These are phyloP conservation scores for Pisolithus tinctorius DNA, from an alignment of 768 basidiomycete genomes.

Conservation along the genomic window DNA sequence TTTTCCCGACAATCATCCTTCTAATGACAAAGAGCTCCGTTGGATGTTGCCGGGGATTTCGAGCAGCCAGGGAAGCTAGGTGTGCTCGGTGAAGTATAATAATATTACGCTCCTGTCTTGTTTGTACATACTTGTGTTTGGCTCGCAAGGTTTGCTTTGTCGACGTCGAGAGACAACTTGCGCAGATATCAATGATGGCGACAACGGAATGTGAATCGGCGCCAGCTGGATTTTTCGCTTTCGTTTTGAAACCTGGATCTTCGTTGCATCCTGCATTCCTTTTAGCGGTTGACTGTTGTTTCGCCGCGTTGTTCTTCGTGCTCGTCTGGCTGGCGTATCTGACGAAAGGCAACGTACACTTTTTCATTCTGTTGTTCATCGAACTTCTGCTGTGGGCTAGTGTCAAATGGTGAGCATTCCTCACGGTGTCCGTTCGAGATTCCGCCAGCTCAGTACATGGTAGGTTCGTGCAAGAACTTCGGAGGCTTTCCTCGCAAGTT, in stretches of 20 bases:
- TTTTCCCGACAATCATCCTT: neutral
- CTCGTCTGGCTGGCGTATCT: slow-evolving; percentile 52
- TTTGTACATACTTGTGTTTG: no score
- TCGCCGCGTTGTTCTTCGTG: slow-evolving; percentile 50
- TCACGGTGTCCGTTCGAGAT: neutral
- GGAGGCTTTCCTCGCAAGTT: slow-evolving; percentile 25
- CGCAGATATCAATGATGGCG: slow-evolving; percentile 6
- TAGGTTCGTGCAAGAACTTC: slow-evolving; percentile 66
- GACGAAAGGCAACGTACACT: slow-evolving; percentile 60
- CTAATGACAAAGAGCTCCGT: neutral
- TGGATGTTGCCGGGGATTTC: slow-evolving; percentile 7
- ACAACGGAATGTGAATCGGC: slow-evolving; percentile 14
- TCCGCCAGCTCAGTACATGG: slow-evolving; percentile 7
- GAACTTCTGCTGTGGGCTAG: slow-evolving; percentile 69
- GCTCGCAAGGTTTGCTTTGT: neutral
- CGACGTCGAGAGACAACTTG: no score
- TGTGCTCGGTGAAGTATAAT: no score
- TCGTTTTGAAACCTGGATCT: slow-evolving; percentile 68
- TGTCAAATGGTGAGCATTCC: slow-evolving; percentile 61
- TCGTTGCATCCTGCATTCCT: slow-evolving; percentile 69
- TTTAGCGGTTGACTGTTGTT: slow-evolving; percentile 53
- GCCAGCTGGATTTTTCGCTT: slow-evolving; percentile 36
- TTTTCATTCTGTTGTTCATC: slow-evolving; percentile 59
- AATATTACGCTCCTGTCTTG: no score
- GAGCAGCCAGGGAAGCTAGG: neutral